A percentile compares a stretch with the other conserved stretches of the same genome.
These are phyloP conservation scores for Goffeauzyma gilvescens DNA, from an alignment of 768 basidiomycete genomes.

Conservation along the genomic window DNA sequence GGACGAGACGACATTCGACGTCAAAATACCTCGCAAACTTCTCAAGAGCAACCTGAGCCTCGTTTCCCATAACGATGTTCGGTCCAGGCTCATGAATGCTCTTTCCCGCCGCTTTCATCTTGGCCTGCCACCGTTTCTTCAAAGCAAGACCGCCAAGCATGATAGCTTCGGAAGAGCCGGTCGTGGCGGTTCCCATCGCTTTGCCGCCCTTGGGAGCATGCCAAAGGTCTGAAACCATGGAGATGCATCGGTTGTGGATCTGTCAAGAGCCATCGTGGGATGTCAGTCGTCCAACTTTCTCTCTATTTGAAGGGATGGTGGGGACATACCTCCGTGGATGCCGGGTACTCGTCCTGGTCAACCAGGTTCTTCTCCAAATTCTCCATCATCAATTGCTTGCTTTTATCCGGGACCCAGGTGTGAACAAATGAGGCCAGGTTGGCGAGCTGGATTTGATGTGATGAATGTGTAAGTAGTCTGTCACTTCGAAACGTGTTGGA, in stretches of 20 bases:
- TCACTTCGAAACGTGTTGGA: no score
- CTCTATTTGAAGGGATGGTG: constrained; percentile 32
- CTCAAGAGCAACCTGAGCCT: constrained; percentile 52
- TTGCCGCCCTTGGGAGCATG: constrained; percentile 40
- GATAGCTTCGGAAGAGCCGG: constrained; percentile 53
- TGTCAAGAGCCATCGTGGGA: constrained; percentile 16
- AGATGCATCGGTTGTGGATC: constrained; percentile 31
- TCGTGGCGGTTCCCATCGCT: constrained; percentile 52
- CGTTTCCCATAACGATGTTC: constrained; percentile 36
- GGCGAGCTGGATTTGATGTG: no score
- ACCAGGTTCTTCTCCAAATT: constrained; percentile 47
- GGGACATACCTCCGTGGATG: constrained; percentile 38
- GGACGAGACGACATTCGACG: constrained; percentile 47
- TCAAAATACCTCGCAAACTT: constrained; percentile 52
- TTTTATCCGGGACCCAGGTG: no score
- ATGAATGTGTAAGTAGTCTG: no score
- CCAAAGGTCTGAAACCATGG: constrained; percentile 50
- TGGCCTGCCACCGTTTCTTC: constrained; percentile 50
- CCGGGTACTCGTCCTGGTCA: constrained; percentile 53
- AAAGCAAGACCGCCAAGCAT: constrained; percentile 54
- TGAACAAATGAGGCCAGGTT: no score
- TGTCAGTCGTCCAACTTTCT: no score
- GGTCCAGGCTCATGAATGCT: constrained; percentile 49
- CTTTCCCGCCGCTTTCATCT: constrained; percentile 47
- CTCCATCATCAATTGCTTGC: no score